Evolutionary conservation across 2,329 filamentous ascomycete species (phyloP).

Genomic region (Onygenales sp.): DNA sequence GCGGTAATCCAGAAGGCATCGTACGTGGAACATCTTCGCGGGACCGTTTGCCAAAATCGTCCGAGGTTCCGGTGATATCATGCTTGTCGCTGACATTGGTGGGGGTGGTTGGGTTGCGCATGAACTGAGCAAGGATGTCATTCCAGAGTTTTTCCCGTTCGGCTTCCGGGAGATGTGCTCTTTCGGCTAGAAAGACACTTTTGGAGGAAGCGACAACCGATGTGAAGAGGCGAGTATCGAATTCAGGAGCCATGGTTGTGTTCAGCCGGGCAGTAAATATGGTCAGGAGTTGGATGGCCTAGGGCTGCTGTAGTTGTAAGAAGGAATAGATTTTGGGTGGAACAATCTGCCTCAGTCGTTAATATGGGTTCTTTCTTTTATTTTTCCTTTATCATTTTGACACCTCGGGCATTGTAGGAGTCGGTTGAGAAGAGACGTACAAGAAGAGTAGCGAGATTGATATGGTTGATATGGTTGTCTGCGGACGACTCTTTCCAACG

Average conservation of each 20-base stretch:
- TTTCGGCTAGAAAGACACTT: slow-evolving; percentile 32
- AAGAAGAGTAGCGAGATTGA: background rate
- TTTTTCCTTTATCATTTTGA: too few relatives aligned
- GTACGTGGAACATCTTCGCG: slow-evolving; percentile 33
- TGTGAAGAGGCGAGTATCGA: slow-evolving; percentile 30
- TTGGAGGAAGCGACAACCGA: slow-evolving; percentile 33
- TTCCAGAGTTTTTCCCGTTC: slow-evolving; percentile 33
- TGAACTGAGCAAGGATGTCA: slow-evolving; percentile 29
- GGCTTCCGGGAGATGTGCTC: slow-evolving; percentile 31
- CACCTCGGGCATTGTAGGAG: background rate
- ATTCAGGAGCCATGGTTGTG: slow-evolving; percentile 17
- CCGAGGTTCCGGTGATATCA: slow-evolving; percentile 14
- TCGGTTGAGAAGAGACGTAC: background rate
- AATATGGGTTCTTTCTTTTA: background rate
- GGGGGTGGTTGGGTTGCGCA: slow-evolving; percentile 18
- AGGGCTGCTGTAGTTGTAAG: background rate
- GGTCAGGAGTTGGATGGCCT: background rate
- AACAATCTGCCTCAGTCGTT: background rate
- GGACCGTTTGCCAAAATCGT: slow-evolving; percentile 32
- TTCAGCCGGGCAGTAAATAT: too few relatives aligned
- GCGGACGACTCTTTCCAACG: background rate
- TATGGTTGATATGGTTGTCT: background rate
- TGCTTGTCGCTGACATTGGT: slow-evolving; percentile 13
- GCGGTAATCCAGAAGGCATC: slow-evolving; percentile 28
- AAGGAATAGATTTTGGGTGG: background rate